These are phyloP conservation scores for Saussurea involucrata DNA, from an alignment of 129 eudicot genomes.

Conservation along the genomic window DNA sequence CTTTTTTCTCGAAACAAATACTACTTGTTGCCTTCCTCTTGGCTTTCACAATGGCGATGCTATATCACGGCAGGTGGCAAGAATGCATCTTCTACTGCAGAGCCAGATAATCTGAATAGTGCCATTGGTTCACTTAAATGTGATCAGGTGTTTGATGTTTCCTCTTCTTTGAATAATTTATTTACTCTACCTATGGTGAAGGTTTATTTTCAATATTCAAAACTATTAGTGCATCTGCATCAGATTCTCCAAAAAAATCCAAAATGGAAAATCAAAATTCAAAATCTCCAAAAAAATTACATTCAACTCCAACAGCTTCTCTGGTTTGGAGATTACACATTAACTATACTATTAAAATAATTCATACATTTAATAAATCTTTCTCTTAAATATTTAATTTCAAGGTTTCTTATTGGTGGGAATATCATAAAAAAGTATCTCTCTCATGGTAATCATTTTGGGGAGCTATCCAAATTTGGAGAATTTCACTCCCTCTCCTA, in stretches of 20 bases:
- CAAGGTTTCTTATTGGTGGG: too few species aligned
- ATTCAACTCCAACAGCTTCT: too few species aligned
- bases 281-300: too few species aligned
- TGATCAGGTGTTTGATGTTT: constrained; percentile 48
- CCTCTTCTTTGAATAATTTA: background rate
- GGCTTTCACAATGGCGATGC: constrained; percentile 86
- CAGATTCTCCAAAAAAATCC: background rate
- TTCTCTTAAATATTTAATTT: too few species aligned
- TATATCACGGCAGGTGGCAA: constrained; percentile 71
- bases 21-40: constrained; percentile 79
- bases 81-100: constrained; percentile 51
- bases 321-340: too few species aligned
- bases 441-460: too few species aligned
- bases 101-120: constrained; percentile 50
- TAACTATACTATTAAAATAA: too few species aligned
- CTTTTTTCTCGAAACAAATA: constrained; percentile 45
- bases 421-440: too few species aligned
- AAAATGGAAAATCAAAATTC: background rate
- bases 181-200: background rate
- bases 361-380: too few species aligned
- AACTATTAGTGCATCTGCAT: background rate
- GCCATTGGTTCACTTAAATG: constrained; percentile 58
- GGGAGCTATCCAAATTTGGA: too few species aligned
- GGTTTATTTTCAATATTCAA: background rate
- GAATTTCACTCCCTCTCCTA: too few species aligned